Evolutionary conservation across 345 rosid genomes (phyloP), one percentile per base, ranked within the genome.

Genomic region (Arabidopsis suecica): DNA sequence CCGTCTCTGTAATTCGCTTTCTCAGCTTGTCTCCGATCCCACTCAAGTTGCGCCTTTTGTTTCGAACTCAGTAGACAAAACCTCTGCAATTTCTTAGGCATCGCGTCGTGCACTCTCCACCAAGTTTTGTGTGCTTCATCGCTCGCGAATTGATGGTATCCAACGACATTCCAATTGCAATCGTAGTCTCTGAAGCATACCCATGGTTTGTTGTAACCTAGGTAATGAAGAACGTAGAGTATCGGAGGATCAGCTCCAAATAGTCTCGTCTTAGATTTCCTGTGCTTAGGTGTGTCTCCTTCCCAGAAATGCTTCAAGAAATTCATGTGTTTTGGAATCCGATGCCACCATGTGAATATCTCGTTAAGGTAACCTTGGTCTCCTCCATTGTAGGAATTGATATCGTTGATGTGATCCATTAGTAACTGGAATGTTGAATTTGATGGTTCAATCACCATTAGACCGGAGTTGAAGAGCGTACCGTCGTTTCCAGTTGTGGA

Each of bases 311-410:
- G 98, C 80, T 93, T 93, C 87, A 93, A 79, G 84, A 91, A 91
- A 81, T 93, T 93, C 97, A 93, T 89, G 80, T 82, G 96, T 60
- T 83, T 89, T 0, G 97, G 98, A 49, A 93, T 91, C 66, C 96
- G 87, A 84, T 93, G 98, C 98, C 98, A 93, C 97, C 96, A 93
- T n/a, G 96, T 93, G 84, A 91, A 93, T 65, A 93, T 85, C 79
- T 91, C 92, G 36, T 93, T 93, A 3, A 93, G 78, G 78, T 89
- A 93, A 8, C 98, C 98, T 80, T 93, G 98, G 61, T 93, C 97
- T 44, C 97, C 96, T 2, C 98, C 98, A 3, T 93, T 93, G 83
- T 93, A 93, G 8, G 98, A 93, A 65, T 79, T 90, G 20, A 93
- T 85, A 61, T 91, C 96, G 25, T 89, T 74, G 66, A 93, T 89